Conservation (phyloP, 805 yeast species). For the Lipomyces orientalis region DNA sequence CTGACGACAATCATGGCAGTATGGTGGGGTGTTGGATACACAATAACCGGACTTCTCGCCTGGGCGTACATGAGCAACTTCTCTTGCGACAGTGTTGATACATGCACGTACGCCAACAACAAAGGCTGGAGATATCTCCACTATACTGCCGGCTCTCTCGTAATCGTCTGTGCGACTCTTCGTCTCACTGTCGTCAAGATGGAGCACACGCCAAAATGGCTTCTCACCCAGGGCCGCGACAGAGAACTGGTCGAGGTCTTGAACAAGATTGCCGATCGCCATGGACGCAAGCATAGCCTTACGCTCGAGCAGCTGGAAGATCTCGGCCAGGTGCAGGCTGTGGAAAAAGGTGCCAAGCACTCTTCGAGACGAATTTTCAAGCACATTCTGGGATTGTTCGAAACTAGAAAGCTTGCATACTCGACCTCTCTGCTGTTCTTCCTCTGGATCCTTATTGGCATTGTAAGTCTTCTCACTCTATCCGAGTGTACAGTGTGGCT, state of each 20-base stretch:
- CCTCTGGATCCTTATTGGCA: constrained; percentile 64
- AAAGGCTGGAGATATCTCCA: constrained; percentile 69
- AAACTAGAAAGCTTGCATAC: constrained; percentile 51
- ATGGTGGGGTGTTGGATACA: constrained; percentile 71
- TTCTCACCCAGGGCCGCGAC: constrained; percentile 59
- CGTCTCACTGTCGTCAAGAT: constrained; percentile 55
- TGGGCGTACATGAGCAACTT: constrained; percentile 62
- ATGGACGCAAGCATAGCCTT: constrained; percentile 51
- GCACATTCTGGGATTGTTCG: constrained; percentile 56
- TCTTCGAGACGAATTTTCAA: constrained; percentile 40
- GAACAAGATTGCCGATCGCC: constrained; percentile 56
- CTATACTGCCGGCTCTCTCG: constrained; percentile 61
- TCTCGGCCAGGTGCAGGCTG: constrained; percentile 41
- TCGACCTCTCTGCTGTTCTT: constrained; percentile 54
- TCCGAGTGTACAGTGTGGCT: neutral
- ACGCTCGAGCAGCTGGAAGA: constrained; percentile 56
- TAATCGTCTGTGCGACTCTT: constrained; percentile 54
- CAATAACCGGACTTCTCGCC: constrained; percentile 56
- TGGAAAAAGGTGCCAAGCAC: neutral
- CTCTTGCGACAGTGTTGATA: constrained; percentile 52
- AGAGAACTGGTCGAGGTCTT: constrained; percentile 54
- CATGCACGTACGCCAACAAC: constrained; percentile 55
- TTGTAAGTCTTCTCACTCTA: constrained; percentile 34
- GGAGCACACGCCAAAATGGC: constrained; percentile 63
- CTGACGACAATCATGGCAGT: constrained; percentile 59